These are phyloP conservation scores for Millerozyma acaciae DNA, from an alignment of 805 yeast genomes.

Conservation along the genomic window DNA sequence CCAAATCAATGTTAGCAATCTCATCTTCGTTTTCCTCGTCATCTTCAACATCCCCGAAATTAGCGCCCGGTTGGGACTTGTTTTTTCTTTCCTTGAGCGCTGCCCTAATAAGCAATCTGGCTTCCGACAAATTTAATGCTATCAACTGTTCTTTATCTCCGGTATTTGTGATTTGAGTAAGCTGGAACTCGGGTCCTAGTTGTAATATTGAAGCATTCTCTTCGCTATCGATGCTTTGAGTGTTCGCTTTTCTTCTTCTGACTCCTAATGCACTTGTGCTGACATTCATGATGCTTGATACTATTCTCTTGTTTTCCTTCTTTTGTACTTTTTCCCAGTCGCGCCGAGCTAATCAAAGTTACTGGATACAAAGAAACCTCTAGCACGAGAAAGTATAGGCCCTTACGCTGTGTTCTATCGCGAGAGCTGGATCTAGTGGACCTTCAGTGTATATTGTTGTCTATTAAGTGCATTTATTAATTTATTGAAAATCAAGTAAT, in stretches of 20 bases:
- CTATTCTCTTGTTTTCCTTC: no score
- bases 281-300: no score
- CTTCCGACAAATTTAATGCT: constrained; percentile 85
- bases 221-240: constrained; percentile 71
- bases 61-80: constrained; percentile 26
- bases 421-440: no score
- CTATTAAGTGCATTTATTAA: no score
- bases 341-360: no score
- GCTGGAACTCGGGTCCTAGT: constrained; percentile 89
- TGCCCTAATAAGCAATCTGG: constrained; percentile 83
- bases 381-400: no score
- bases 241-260: constrained; percentile 62
- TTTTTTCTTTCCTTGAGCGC: constrained; percentile 65
- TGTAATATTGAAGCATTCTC: constrained; percentile 87
- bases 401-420: no score
- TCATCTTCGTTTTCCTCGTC: constrained; percentile 43
- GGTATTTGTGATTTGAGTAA: constrained; percentile 73
- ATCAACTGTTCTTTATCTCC: constrained; percentile 75
- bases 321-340: no score
- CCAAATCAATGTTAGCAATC: constrained; percentile 45
- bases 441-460: no score
- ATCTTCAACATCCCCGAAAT: constrained; percentile 25
- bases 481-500: no score
- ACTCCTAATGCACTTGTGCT: constrained; percentile 86
- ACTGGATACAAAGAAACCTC: no score